Evolutionary conservation across 495 filamentous ascomycete species (phyloP), one percentile per base, ranked within the genome.

Genomic region (Xylaria grammica): DNA sequence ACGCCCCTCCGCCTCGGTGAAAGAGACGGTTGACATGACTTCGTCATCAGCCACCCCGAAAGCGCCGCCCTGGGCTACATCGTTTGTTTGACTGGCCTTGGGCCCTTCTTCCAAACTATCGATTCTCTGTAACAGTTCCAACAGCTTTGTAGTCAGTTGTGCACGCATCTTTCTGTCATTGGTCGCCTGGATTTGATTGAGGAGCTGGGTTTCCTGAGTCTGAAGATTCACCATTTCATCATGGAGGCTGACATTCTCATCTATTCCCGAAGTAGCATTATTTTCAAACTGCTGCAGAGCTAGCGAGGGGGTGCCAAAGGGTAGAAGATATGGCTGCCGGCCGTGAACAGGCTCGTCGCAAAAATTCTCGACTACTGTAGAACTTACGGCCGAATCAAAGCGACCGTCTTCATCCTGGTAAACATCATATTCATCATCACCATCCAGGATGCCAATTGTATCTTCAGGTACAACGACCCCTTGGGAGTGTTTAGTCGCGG

Each of bases 341-440:
- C 17, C 26, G 1, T 19, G 40, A 24, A 8, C n/a, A 48, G 0
- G 3, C n/a, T 15, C 27, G 13, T 17, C 26, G 4, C 3, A 1
- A 22, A 6, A 11, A 2, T 48, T 34, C 6, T 1, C 42, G 8
- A 38, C 17, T 22, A 38, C 20, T 36, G 15, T 27, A 20, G 32
- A 15, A 15, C 13, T 44, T 2, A 36, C 24, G 6, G 15, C 19
- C 13, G 44, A 27, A 34, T 17, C n/a, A 2, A 29, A 17, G 17
- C 48, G 22, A 13, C 17, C 42, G 10, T 59, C 56, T 1, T 27
- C 55, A 46, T 6, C 54, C n/a, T 58, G 42, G 11, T 46, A 59
- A 59, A 59, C 29, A 13, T 48, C 56, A 19, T 59, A 59, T 22
- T 46, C 56, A 24, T 26, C 42, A 22, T 59, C 56, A 19, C 1